Conservation (phyloP, 1,139 yeast species). For the Scheffersomyces illinoinensis region DNA sequence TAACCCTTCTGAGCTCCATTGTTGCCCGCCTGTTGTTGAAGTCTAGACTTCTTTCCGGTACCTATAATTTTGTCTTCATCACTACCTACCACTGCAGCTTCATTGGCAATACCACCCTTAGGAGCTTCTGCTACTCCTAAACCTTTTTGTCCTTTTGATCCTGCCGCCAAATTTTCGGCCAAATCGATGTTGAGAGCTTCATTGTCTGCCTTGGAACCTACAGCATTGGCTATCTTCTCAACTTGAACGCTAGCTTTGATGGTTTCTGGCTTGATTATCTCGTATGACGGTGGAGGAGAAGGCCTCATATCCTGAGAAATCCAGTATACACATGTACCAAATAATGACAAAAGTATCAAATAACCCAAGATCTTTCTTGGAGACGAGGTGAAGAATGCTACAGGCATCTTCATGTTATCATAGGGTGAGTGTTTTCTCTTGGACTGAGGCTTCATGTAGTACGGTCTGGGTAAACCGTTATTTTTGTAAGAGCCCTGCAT, state of each 20-base stretch:
- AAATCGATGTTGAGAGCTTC: conserved; percentile 34
- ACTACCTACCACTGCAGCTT: conserved; percentile 46
- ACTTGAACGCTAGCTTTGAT: neutral
- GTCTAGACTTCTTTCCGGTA: conserved; percentile 19
- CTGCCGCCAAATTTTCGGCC: conserved; percentile 43
- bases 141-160: conserved; percentile 46
- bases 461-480: conserved; percentile 50
- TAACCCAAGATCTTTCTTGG: conserved; percentile 43
- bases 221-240: conserved; percentile 25
- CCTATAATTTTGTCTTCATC: conserved; percentile 38
- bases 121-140: conserved; percentile 48
- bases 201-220: conserved; percentile 25
- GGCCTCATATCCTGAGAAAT: conserved; percentile 39
- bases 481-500: conserved; percentile 51
- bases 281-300: conserved; percentile 28
- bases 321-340: conserved; percentile 39
- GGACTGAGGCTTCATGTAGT: conserved; percentile 46
- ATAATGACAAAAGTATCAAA: conserved; percentile 33
- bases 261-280: conserved; percentile 20
- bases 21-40: neutral
- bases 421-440: conserved; percentile 39
- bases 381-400: conserved; percentile 34
- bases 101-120: conserved; percentile 53
- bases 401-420: conserved; percentile 29
- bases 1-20: conserved; percentile 10